Conservation (phyloP, 352 stramenopile genomes). For the Phytophthora vignae region DNA sequence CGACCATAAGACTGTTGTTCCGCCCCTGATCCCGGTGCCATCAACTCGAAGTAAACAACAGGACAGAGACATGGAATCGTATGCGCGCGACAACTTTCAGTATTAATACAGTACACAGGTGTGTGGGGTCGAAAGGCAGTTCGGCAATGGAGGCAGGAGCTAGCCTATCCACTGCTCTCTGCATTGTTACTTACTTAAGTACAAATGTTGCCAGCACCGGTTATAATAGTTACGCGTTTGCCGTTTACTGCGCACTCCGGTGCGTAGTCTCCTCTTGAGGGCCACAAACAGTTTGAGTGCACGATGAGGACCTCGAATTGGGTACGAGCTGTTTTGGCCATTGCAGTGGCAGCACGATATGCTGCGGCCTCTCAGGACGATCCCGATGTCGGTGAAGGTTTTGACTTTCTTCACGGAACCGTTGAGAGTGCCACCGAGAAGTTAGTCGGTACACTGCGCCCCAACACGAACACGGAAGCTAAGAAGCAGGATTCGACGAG, state of each 20-base stretch:
- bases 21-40: not conserved
- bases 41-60: not conserved
- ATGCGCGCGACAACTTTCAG: not conserved
- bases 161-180: not conserved
- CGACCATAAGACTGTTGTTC: not conserved
- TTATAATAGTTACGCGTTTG: not conserved
- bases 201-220: not conserved
- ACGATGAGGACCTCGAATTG: slow-evolving; percentile 14
- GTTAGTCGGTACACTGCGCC: not conserved
- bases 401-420: slow-evolving; percentile 9
- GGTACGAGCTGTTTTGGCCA: not conserved
- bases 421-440: slow-evolving; percentile 16
- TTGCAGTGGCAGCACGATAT: not conserved
- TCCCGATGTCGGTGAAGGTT: slow-evolving; percentile 17
- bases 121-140: not conserved
- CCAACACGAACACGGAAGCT: not conserved
- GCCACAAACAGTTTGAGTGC: not conserved
- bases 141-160: not conserved
- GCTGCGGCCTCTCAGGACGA: slow-evolving; percentile 3
- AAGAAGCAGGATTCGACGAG: slow-evolving; percentile 7
- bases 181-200: too few relatives aligned
- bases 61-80: not conserved
- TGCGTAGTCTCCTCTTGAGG: not conserved
- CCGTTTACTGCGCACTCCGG: not conserved
- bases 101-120: too few relatives aligned